Evolutionary conservation across 805 yeast species (phyloP).

Genomic region (Metschnikowia chrysomelidarum): DNA sequence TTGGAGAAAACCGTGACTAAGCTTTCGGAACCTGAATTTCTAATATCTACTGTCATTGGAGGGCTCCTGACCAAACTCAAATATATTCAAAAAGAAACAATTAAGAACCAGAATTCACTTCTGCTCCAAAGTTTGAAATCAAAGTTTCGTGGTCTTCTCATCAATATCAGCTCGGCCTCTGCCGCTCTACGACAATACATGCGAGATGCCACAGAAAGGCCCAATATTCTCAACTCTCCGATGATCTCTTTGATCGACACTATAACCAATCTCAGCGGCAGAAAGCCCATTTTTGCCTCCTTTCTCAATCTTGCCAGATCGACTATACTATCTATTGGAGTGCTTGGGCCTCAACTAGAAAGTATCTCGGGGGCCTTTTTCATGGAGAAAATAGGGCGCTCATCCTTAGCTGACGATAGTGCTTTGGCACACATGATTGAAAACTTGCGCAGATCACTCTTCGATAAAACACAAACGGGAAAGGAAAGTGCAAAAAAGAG

Average conservation of each 20-base stretch:
- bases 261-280: slow-evolving; percentile 16
- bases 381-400: slow-evolving; percentile 4
- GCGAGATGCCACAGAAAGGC: neutral
- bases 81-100: neutral
- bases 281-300: slow-evolving; percentile 20
- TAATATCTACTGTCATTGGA: slow-evolving; percentile 7
- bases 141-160: neutral
- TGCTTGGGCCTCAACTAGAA: slow-evolving; percentile 11
- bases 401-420: slow-evolving; percentile 11
- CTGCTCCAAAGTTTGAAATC: neutral
- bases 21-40: slow-evolving; percentile 16
- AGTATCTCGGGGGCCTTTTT: slow-evolving; percentile 4
- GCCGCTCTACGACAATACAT: neutral
- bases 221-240: slow-evolving; percentile 15
- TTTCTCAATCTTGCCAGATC: slow-evolving; percentile 9
- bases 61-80: slow-evolving; percentile 1
- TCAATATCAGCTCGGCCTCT: slow-evolving; percentile 1
- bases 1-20: slow-evolving; percentile 10
- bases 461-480: slow-evolving; percentile 9
- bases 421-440: slow-evolving; percentile 17
- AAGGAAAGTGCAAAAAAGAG: neutral
- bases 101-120: neutral
- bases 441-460: slow-evolving; percentile 15
- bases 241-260: slow-evolving; percentile 21
- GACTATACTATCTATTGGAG: slow-evolving; percentile 2